Evolutionary conservation across 1,284 basidiomycete genomes (phyloP).

Genomic region (Trametes pubescens): DNA sequence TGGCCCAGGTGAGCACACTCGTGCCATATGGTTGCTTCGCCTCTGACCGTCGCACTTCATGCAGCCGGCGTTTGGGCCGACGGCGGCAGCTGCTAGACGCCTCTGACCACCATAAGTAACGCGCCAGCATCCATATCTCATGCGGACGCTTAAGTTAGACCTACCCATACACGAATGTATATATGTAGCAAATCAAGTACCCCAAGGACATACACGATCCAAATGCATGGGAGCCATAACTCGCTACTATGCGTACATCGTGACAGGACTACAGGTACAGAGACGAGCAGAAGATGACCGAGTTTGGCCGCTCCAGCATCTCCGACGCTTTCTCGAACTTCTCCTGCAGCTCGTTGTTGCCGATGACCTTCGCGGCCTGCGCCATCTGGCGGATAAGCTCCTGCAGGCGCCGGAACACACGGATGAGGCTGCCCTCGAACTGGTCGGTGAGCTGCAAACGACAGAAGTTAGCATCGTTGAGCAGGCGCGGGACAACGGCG

Average conservation of each 20-base stretch:
- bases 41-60: constrained; percentile 6
- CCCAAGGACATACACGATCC: constrained; percentile 13
- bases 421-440: constrained; percentile 95
- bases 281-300: constrained; percentile 94
- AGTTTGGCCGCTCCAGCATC: constrained; percentile 91
- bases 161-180: neutral
- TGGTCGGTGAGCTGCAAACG: constrained; percentile 85
- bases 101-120: neutral
- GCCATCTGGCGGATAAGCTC: constrained; percentile 97
- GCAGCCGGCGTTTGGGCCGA: constrained; percentile 64
- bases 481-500: neutral
- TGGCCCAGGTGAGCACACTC: constrained; percentile 48
- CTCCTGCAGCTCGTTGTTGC: constrained; percentile 91
- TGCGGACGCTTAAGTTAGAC: neutral
- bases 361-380: constrained; percentile 94
- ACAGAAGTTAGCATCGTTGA: neutral
- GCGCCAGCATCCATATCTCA: neutral
- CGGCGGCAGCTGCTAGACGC: constrained; percentile 55
- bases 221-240: neutral
- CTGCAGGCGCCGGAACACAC: constrained; percentile 92
- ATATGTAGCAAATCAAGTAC: constrained; percentile 22
- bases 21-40: neutral
- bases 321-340: constrained; percentile 91
- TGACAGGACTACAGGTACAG: constrained; percentile 65
- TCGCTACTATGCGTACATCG: too few relatives aligned